Conservation (phyloP, 1,284 basidiomycete genomes). For the Sporisorium iseilematis-ciliati region DNA sequence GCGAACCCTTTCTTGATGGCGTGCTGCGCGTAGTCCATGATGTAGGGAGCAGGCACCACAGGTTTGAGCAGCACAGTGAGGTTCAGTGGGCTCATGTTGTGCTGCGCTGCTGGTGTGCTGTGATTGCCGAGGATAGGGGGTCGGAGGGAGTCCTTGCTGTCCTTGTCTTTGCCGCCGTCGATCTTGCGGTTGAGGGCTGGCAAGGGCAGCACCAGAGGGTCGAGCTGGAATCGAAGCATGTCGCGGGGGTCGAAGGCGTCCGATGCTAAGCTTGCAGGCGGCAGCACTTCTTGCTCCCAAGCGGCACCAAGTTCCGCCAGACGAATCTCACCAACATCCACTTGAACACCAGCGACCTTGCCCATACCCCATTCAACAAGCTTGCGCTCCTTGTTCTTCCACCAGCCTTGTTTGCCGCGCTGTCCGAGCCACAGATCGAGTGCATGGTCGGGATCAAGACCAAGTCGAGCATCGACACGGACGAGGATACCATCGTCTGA, state of each 20-base stretch:
- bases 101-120: conserved; percentile 52
- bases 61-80: conserved; percentile 62
- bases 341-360: conserved; percentile 58
- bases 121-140: conserved; percentile 52
- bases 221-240: conserved; percentile 61
- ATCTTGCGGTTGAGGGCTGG: conserved; percentile 49
- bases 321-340: conserved; percentile 58
- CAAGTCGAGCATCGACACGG: conserved; percentile 59
- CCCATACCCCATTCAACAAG: conserved; percentile 62
- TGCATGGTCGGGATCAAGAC: conserved; percentile 60
- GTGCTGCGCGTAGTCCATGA: conserved; percentile 53
- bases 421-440: conserved; percentile 62
- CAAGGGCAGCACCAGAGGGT: conserved; percentile 60
- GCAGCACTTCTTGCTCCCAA: conserved; percentile 27
- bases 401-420: conserved; percentile 47
- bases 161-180: conserved; percentile 12
- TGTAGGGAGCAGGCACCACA: conserved; percentile 54
- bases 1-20: conserved; percentile 51
- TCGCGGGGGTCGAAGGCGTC: conserved; percentile 38
- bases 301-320: conserved; percentile 48
- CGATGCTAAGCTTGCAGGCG: conserved; percentile 6
- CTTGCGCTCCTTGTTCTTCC: conserved; percentile 57
- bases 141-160: conserved; percentile 21
- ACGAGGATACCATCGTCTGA: conserved; percentile 58
- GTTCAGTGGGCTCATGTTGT: conserved; percentile 57